Evolutionary conservation across 495 filamentous ascomycete species (phyloP), one percentile per base, ranked within the genome.

Genomic region (Penicillium arizonense): DNA sequence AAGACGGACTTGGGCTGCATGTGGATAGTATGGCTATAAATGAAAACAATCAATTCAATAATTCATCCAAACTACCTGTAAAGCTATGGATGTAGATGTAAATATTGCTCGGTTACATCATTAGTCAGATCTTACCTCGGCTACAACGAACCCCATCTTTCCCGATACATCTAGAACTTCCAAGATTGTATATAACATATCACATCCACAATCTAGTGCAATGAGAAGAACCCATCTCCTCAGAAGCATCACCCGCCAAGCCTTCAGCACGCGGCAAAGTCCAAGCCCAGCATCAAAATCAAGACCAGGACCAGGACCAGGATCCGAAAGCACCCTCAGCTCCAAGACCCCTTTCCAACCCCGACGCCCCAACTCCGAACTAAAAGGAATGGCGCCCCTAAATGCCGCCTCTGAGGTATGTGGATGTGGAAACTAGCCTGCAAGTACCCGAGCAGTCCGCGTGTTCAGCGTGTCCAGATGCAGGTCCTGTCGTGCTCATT

Each of bases 331-430:
- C 28, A 30, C 14, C 7, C 42, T 35, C 37, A 16, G 24, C 35
- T 36, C 30, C 46, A 32, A 30, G 6, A 30, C 28, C 28, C 5
- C 8, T 30, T 30, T 8, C 8, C 28, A 30, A 10, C 0, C 16
- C 1, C 9, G 24, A 43, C 14, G 8, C 30, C n/a, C 33, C 5
- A 34, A 23, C 38, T 26, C 23, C 36, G 18, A 50, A 34, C 28
- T 13, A 44, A 32, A 42, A 40, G 49, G 30, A 38, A 72, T 73
- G 70, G 59, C 70, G n/a, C 70, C 62, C 8, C 55, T 73, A n/a
- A 73, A 71, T 55, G 52, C 56, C 26, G 53, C 50, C 37, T 68
- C 70, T 20, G 57, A 64, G 65, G 70, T 73, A 68, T 24, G 59
- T 54, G 44, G 28, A 30, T 30, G 8, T 30, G 28, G 7, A 50